A percentile compares a stretch with the other conserved stretches of the same genome.
These are phyloP conservation scores for Castanea crenata DNA, from an alignment of 306 rosid species.

Conservation along the genomic window DNA sequence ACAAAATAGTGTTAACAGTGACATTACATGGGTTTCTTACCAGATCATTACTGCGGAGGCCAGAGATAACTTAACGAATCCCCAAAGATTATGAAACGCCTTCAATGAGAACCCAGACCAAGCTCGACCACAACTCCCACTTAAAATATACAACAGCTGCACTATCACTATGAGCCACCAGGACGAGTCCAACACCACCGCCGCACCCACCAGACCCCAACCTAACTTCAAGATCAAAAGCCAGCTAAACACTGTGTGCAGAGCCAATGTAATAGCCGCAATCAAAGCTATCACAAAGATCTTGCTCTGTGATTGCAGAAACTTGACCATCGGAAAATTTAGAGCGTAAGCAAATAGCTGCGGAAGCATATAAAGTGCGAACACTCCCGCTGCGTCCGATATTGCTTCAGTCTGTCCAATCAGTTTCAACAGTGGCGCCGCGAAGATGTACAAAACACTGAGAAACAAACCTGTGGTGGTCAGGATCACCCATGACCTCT, in stretches of 20 bases:
- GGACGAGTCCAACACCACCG: constrained; percentile 59
- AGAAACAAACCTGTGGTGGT: constrained; percentile 40
- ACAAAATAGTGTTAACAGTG: too few species aligned
- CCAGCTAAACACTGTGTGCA: constrained; percentile 75
- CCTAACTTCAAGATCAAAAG: constrained; percentile 49
- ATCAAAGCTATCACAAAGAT: constrained; percentile 83
- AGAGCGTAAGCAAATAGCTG: constrained; percentile 82
- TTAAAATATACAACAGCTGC: constrained; percentile 53
- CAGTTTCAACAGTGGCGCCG: constrained; percentile 35
- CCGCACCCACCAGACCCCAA: constrained; percentile 81
- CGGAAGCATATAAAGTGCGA: constrained; percentile 85
- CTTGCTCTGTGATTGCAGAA: constrained; percentile 86
- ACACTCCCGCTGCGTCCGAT: constrained; percentile 66
- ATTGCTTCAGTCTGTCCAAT: constrained; percentile 71
- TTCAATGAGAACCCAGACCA: constrained; percentile 74
- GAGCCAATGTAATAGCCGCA: constrained; percentile 46
- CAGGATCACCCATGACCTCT: constrained; percentile 86
- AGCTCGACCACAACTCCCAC: constrained; percentile 63
- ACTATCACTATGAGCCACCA: constrained; percentile 77
- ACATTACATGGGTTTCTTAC: constrained; percentile 15
- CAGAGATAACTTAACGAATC: constrained; percentile 63
- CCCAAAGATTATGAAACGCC: constrained; percentile 75
- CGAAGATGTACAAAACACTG: constrained; percentile 51
- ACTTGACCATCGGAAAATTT: constrained; percentile 73
- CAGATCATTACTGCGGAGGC: constrained; percentile 87